Evolutionary conservation across 345 rosid genomes (phyloP).

Genomic region (Populus deltoides): DNA sequence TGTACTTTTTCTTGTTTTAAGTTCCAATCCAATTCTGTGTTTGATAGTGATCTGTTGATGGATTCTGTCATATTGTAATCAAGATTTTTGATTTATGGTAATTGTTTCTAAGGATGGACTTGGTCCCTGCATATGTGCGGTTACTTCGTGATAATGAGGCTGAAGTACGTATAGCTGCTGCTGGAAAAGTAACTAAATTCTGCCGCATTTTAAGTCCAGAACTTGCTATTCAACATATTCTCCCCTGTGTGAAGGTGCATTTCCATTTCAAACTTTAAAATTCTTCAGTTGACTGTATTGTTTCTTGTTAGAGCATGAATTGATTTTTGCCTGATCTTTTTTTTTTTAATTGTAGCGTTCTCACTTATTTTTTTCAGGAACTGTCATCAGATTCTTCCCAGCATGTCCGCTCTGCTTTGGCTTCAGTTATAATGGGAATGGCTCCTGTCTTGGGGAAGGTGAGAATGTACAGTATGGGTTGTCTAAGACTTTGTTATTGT

Average conservation of each 20-base stretch:
- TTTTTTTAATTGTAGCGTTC: neutral
- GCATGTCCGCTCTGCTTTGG: constrained; percentile 97
- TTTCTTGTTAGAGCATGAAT: neutral
- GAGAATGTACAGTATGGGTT: neutral
- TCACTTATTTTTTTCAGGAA: constrained; percentile 49
- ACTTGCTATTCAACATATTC: constrained; percentile 75
- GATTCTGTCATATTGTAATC: neutral
- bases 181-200: constrained; percentile 94
- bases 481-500: neutral
- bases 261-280: neutral
- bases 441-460: constrained; percentile 83
- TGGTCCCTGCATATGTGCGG: constrained; percentile 94
- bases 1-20: neutral
- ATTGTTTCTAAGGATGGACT: constrained; percentile 49
- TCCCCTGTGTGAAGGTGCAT: constrained; percentile 85
- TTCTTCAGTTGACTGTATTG: neutral
- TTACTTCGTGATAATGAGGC: constrained; percentile 96
- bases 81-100: neutral
- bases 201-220: constrained; percentile 86
- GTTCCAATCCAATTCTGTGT: neutral
- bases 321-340: neutral
- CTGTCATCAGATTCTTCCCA: constrained; percentile 95
- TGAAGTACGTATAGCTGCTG: constrained; percentile 99
- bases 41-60: neutral
- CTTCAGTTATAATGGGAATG: constrained; percentile 99